Conservation (phyloP, 2,329 filamentous ascomycete genomes). For the Spiromastix sp. region DNA sequence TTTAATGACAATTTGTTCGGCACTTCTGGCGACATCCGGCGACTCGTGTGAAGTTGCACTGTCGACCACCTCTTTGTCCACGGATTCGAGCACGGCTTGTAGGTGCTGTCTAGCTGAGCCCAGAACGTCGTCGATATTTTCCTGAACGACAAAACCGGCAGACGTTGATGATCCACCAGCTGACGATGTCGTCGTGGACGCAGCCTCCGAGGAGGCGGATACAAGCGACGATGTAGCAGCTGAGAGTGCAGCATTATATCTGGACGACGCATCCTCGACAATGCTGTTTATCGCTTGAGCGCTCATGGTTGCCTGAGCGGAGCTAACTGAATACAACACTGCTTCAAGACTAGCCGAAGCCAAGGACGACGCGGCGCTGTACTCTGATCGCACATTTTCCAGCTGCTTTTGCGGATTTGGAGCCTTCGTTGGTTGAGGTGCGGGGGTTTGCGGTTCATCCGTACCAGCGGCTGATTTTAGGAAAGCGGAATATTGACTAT, state of each 20-base stretch:
- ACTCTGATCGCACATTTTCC: slow-evolving; percentile 25
- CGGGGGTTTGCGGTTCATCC: background rate
- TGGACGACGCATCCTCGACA: slow-evolving; percentile 33
- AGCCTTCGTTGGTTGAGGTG: slow-evolving; percentile 18
- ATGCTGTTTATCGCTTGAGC: slow-evolving; percentile 28
- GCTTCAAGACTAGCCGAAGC: slow-evolving; percentile 33
- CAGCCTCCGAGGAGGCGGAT: slow-evolving; percentile 24
- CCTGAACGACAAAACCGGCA: too few relatives aligned
- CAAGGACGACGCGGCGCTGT: slow-evolving; percentile 24
- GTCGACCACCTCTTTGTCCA: too few relatives aligned
- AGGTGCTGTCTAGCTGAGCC: too few relatives aligned
- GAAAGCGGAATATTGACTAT: slow-evolving; percentile 70
- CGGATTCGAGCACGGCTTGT: too few relatives aligned
- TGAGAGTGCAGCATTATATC: slow-evolving; percentile 34
- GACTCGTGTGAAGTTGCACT: too few relatives aligned
- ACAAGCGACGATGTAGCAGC: slow-evolving; percentile 33
- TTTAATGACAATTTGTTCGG: too few relatives aligned
- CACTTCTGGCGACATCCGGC: too few relatives aligned
- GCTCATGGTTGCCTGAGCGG: slow-evolving; percentile 22
- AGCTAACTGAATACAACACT: slow-evolving; percentile 31
- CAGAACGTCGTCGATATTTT: too few relatives aligned
- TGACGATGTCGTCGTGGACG: slow-evolving; percentile 26
- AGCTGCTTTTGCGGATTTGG: slow-evolving; percentile 20
- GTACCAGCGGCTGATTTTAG: slow-evolving; percentile 57
- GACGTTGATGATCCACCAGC: too few relatives aligned